A percentile compares a stretch with the other conserved stretches of the same genome.
Conservation (phyloP, 1,284 basidiomycete species). For the Waitea zeae region DNA sequence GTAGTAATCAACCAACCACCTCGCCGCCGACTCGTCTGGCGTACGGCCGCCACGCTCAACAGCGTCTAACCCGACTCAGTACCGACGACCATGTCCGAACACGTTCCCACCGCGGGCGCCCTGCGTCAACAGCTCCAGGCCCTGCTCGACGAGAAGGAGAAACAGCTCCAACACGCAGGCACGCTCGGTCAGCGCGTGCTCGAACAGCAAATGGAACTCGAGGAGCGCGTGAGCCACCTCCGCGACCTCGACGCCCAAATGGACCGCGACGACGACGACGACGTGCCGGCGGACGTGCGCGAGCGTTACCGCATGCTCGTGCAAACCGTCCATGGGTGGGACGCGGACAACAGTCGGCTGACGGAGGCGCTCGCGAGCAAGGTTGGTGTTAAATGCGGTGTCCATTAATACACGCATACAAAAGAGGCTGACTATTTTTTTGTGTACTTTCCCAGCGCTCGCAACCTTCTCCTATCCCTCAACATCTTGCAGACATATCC, state of each 20-base stretch:
- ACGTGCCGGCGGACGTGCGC: slow-evolving; percentile 48
- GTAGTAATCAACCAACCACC: too few relatives aligned
- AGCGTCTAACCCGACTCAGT: too few relatives aligned
- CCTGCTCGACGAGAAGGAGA: slow-evolving; percentile 76
- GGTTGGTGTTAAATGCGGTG: slow-evolving; percentile 23
- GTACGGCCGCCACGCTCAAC: too few relatives aligned
- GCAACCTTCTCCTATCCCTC: slow-evolving; percentile 9
- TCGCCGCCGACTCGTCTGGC: too few relatives aligned
- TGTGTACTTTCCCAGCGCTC: slow-evolving; percentile 15
- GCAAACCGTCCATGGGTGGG: slow-evolving; percentile 65
- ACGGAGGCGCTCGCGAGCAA: slow-evolving; percentile 54
- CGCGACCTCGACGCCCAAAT: slow-evolving; percentile 46
- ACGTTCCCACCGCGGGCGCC: slow-evolving; percentile 27
- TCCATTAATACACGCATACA: neutral
- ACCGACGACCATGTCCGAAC: too few relatives aligned
- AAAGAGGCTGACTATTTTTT: slow-evolving; percentile 1
- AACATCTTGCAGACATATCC: slow-evolving; percentile 6
- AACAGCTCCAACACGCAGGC: slow-evolving; percentile 79
- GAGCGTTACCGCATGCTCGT: slow-evolving; percentile 64
- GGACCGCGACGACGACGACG: slow-evolving; percentile 40
- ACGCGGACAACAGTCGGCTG: slow-evolving; percentile 67
- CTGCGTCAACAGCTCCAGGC: slow-evolving; percentile 62
- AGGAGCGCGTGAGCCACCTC: slow-evolving; percentile 69
- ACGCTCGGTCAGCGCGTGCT: slow-evolving; percentile 84
- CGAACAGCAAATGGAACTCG: slow-evolving; percentile 80